Evolutionary conservation across 2,329 filamentous ascomycete genomes (phyloP).

Genomic region (Stachybotrys chlorohalonatus): DNA sequence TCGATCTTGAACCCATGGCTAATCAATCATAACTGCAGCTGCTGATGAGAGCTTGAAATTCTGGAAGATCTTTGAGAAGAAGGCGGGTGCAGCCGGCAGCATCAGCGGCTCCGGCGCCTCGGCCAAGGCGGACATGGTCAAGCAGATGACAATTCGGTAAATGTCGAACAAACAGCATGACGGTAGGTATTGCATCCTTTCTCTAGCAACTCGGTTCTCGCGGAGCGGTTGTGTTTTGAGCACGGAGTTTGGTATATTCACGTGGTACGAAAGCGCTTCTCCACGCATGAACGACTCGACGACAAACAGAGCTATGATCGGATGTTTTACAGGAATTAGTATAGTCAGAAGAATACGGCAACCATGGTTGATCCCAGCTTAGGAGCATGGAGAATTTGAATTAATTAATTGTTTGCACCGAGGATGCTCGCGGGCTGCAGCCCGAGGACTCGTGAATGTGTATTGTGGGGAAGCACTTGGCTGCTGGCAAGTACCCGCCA

Average conservation of each 20-base stretch:
- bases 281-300: constrained; percentile 27
- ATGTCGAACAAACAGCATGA: constrained; percentile 18
- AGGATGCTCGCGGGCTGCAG: background rate
- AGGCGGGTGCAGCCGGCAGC: constrained; percentile 63
- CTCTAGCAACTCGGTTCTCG: constrained; percentile 31
- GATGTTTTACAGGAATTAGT: constrained; percentile 4
- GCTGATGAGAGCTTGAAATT: constrained; percentile 98
- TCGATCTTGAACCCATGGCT: too few relatives aligned
- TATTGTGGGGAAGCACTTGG: too few relatives aligned
- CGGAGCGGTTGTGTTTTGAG: constrained; percentile 34
- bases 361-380: background rate
- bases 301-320: constrained; percentile 13
- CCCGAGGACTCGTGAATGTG: background rate
- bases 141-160: constrained; percentile 92
- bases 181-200: constrained; percentile 39
- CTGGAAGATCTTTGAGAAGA: constrained; percentile 99
- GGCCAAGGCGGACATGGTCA: constrained; percentile 75
- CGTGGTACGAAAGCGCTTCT: constrained; percentile 42
- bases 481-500: too few relatives aligned
- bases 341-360: too few relatives aligned
- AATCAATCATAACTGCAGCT: constrained; percentile 33
- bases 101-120: constrained; percentile 58
- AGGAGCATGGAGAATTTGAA: background rate
- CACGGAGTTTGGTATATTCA: constrained; percentile 43
- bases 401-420: background rate